These are phyloP conservation scores for Acorus calamus DNA, from an alignment of 106 monocot genomes.

Conservation along the genomic window DNA sequence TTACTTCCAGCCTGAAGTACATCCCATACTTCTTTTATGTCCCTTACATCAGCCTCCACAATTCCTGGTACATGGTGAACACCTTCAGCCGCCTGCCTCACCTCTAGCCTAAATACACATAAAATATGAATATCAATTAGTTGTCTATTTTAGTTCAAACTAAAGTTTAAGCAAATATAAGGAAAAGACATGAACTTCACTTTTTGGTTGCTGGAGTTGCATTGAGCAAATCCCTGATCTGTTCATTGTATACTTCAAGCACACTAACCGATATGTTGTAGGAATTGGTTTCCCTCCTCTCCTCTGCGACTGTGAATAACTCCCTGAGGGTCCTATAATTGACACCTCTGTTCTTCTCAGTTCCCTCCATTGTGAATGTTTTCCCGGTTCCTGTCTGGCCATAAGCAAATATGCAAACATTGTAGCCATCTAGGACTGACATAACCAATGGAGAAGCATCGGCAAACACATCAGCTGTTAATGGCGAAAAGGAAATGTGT, in stretches of 20 bases:
- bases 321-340: slow-evolving; percentile 86
- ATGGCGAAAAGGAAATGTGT: background rate
- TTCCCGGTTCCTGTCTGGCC: slow-evolving; percentile 90
- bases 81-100: slow-evolving; percentile 68
- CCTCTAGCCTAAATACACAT: slow-evolving; percentile 35
- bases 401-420: slow-evolving; percentile 89
- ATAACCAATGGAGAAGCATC: slow-evolving; percentile 78
- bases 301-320: slow-evolving; percentile 52
- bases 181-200: slow-evolving; percentile 17
- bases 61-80: slow-evolving; percentile 72
- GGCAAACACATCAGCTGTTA: slow-evolving; percentile 60
- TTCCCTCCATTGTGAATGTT: slow-evolving; percentile 89
- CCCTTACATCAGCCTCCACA: slow-evolving; percentile 65
- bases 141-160: background rate
- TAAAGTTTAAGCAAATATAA: background rate
- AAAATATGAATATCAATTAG: background rate
- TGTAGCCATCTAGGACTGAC: slow-evolving; percentile 80
- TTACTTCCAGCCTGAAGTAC: slow-evolving; percentile 70
- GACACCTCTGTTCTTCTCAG: slow-evolving; percentile 62
- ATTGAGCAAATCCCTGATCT: slow-evolving; percentile 72
- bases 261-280: slow-evolving; percentile 78
- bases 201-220: slow-evolving; percentile 68
- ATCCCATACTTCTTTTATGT: slow-evolving; percentile 67
- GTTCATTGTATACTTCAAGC: slow-evolving; percentile 88
- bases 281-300: slow-evolving; percentile 51